Base-by-base conservation (phyloP, 2,329 filamentous ascomycete genomes). In the Colletotrichum costaricense region DNA sequence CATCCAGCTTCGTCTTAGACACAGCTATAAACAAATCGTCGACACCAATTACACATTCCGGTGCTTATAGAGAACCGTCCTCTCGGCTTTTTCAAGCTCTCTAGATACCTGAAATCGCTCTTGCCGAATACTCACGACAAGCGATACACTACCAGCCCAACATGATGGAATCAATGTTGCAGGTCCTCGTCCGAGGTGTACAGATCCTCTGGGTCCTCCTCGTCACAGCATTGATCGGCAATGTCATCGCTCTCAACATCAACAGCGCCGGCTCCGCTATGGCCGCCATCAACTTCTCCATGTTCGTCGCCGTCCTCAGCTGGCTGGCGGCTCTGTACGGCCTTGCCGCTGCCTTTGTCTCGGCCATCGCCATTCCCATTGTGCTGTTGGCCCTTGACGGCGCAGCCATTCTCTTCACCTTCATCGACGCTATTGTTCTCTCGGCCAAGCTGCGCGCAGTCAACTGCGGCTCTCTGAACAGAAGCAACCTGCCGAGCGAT, bases 341-440 rank as follows among this genome's bases (percentile, higher is more conserved):
- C 69, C 82, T 93, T 4, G 86, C 85, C 7, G 86, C 88, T 3
- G 82, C 86, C 30, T 83, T 93, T 78, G 82, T 91, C 76, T 86
- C 89, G 54, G 81, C 83, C 66, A 82, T 91, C 72, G 84, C 84
- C 75, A 80, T 90, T 63, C 88, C 88, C 33, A 79, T 91, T 19
- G 81, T 89, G 63, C 82, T 89, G 69, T 80, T 92, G 42, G 84
- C 82, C 16, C 81, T 93, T 62, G 93, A 94, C 81, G 84, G 79
- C 14, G 77, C 91, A 38, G 89, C 91, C 66, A 86, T 88, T 2
- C 80, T 95, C 67, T 93, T 95, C 85, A 92, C 90, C 76, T 90
- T 95, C 78, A 91, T 94, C 81, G 89, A 85, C 69, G 93, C 89
- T 74, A 87, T 95, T 73, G 93, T 94, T 11, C 87, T 94, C 55